Evolutionary conservation across 2,329 filamentous ascomycete genomes (phyloP).

Genomic region (Hymenoscyphus scutula): DNA sequence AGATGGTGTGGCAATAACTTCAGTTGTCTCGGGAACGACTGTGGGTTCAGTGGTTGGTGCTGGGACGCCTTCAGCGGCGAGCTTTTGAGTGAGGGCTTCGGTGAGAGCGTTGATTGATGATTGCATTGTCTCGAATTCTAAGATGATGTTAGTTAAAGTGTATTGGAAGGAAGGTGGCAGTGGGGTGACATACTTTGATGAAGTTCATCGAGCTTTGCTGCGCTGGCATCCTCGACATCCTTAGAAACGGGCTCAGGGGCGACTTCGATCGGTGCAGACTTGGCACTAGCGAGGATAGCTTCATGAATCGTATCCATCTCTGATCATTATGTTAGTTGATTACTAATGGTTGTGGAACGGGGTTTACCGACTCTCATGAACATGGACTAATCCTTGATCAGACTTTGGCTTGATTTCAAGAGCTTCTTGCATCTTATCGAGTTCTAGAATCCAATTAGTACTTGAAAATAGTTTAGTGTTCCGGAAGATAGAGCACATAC

Average conservation of each 20-base stretch:
- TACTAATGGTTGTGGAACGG: background rate
- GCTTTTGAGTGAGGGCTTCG: constrained; percentile 5
- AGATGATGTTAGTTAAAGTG: background rate
- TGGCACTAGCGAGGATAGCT: constrained; percentile 7
- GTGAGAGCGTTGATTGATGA: constrained; percentile 13
- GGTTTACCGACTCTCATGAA: constrained; percentile 11
- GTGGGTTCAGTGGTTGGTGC: background rate
- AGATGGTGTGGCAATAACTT: background rate
- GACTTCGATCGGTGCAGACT: background rate
- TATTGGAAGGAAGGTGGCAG: background rate
- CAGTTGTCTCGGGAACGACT: background rate
- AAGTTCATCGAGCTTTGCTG: constrained; percentile 7
- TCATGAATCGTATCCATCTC: constrained; percentile 14
- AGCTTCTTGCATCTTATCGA: constrained; percentile 12
- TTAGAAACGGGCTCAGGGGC: background rate
- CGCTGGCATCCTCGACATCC: background rate
- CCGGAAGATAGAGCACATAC: background rate
- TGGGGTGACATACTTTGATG: constrained; percentile 9
- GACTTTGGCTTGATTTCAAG: constrained; percentile 7
- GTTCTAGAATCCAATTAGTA: constrained; percentile 2
- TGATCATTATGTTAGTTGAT: background rate
- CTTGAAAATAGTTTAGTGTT: background rate
- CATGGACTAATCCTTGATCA: constrained; percentile 2
- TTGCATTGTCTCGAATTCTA: constrained; percentile 18
- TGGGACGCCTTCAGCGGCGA: background rate